These are phyloP conservation scores for Ramaria sp. DNA, from an alignment of 768 basidiomycete species.

Conservation along the genomic window DNA sequence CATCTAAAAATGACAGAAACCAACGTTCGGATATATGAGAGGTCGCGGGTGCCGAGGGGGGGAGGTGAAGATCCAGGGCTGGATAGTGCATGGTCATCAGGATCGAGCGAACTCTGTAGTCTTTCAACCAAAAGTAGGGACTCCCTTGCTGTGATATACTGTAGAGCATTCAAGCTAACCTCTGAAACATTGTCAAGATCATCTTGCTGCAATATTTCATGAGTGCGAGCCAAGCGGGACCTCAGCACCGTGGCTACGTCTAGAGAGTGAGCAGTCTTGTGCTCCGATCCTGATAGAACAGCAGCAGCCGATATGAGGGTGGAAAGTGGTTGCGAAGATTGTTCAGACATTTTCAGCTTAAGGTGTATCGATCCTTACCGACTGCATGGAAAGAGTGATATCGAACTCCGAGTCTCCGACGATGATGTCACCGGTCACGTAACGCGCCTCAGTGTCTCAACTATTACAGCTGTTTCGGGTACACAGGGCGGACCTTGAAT, in stretches of 20 bases:
- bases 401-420: no score
- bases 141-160: conserved; percentile 44
- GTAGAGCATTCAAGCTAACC: conserved; percentile 30
- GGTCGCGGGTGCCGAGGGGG: conserved; percentile 55
- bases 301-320: neutral
- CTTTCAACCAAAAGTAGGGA: conserved; percentile 39
- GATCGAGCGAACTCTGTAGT: conserved; percentile 34
- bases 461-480: no score
- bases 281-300: neutral
- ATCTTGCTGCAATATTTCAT: neutral
- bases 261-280: neutral
- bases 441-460: no score
- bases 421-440: no score
- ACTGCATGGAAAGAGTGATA: no score
- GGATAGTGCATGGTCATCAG: neutral
- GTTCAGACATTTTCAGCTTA: neutral
- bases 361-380: no score
- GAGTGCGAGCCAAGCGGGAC: neutral
- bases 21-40: conserved; percentile 50
- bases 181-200: neutral
- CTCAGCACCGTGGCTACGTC: conserved; percentile 4
- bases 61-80: conserved; percentile 14
- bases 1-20: conserved; percentile 63
- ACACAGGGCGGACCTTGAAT: no score
- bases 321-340: neutral